Base-by-base conservation (phyloP, 768 basidiomycete genomes). In the Ramaria sp. region DNA sequence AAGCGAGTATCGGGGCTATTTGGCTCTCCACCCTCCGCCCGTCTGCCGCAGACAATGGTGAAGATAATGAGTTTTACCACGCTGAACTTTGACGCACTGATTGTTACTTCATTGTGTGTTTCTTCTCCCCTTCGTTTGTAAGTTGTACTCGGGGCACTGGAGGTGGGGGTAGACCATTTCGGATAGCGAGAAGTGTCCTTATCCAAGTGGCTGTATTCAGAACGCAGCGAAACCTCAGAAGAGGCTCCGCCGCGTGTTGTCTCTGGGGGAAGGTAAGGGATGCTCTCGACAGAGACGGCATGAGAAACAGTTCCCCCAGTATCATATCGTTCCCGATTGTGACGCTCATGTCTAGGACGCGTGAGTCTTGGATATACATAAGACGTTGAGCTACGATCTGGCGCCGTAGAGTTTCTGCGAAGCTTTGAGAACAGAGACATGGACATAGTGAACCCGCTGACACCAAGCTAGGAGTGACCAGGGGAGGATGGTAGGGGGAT, bases 131-230 rank as follows among this genome's bases (percentile, higher is more conserved):
- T 52, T 42, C 30, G 34, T n/a, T n/a, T 41, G 36, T 16, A 24
- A 39, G 50, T 37, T 27, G 22, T 9, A 18, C 38, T 54, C 28
- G 52, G 38, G 30, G 43, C 22, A 16, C 52, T 16, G 45, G 25
- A 47, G 45, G 15, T 24, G 12, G 25, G 24, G 16, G 45, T 24
- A 7, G 30, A 38, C 41, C 16, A 32, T n/a, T 44, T 47, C 4
- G 52, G 52, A 44, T 54, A 54, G 22, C 52, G 52, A 13, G 12
- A 24, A 10, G 52, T 54, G 30, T 54, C 52, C 22, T 44, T 47
- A 30, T 54, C 52, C 32, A 54, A 47, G 27, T 54, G 24, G 5
- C 42, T 43, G 18, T 54, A 54, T 54, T 54, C 52, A 18, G 52
- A 47, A 27, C 20, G 52, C 27, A 54, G 30, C n/a, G 52, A 54